A percentile compares a stretch with the other conserved stretches of the same genome.
phyloP scores from a whole-genome alignment of 345 rosid species.

The Laguncularia racemosa region DNA sequence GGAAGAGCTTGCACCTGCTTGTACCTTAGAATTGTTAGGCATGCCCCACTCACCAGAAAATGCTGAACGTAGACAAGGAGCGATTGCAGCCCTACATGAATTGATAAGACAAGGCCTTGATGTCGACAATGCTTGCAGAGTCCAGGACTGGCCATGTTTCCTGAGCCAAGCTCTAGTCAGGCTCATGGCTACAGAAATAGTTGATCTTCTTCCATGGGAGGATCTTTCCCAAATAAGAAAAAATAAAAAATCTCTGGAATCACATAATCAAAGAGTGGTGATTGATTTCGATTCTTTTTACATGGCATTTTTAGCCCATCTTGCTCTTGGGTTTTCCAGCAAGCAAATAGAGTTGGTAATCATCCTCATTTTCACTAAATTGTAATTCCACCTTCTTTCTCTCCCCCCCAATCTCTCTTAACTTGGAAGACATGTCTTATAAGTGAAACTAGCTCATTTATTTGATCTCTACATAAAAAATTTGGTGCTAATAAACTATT shows the following conservation, averaged over 20 bases:
- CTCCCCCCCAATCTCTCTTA: neutral
- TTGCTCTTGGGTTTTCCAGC: constrained; percentile 82
- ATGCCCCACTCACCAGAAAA: constrained; percentile 76
- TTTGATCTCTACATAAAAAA: neutral
- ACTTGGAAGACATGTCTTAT: too few species aligned
- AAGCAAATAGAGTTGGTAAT: constrained; percentile 77
- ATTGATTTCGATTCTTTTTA: constrained; percentile 78
- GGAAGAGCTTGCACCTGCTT: constrained; percentile 99
- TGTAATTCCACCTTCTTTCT: neutral
- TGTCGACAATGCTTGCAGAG: constrained; percentile 75
- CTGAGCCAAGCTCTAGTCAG: constrained; percentile 64
- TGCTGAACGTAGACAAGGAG: constrained; percentile 77
- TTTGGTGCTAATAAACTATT: neutral
- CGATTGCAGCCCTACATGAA: constrained; percentile 86
- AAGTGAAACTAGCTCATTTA: neutral
- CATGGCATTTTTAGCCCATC: constrained; percentile 63
- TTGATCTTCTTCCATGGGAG: constrained; percentile 91
- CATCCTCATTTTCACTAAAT: neutral
- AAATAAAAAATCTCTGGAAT: constrained; percentile 88
- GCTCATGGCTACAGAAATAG: constrained; percentile 79
- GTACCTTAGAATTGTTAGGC: constrained; percentile 89
- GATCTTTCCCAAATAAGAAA: constrained; percentile 56
- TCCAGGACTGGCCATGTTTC: constrained; percentile 86
- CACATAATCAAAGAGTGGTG: constrained; percentile 85
- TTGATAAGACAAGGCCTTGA: constrained; percentile 89